Conservation (phyloP, 805 yeast species). For the Kuraishia ogatae region DNA sequence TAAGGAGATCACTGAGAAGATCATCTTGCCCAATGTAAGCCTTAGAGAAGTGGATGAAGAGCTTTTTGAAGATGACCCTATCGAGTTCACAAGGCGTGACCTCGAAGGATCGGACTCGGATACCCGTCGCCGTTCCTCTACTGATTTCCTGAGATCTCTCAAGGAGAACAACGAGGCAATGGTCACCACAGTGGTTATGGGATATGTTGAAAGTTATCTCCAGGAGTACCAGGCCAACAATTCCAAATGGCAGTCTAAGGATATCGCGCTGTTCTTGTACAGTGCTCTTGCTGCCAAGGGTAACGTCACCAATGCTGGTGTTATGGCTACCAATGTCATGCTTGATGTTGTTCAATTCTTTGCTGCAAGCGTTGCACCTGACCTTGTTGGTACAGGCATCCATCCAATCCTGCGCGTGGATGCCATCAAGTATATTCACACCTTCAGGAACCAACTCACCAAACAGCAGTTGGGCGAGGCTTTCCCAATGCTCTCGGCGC, state of each 20-base stretch:
- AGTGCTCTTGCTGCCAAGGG: conserved; percentile 91
- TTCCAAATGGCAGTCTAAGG: conserved; percentile 76
- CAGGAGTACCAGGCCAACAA: conserved; percentile 33
- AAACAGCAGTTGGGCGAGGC: conserved; percentile 75
- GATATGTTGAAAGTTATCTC: conserved; percentile 62
- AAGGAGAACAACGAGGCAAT: conserved; percentile 68
- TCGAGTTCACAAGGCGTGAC: conserved; percentile 85
- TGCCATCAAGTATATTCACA: conserved; percentile 84
- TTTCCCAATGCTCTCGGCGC: conserved; percentile 68
- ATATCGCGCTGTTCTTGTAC: conserved; percentile 78
- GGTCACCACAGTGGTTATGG: conserved; percentile 68
- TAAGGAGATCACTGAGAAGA: conserved; percentile 70
- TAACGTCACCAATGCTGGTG: conserved; percentile 76
- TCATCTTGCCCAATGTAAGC: conserved; percentile 81
- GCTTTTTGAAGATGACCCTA: conserved; percentile 93
- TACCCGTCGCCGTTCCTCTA: conserved; percentile 87
- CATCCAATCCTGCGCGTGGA: conserved; percentile 84
- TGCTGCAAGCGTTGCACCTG: conserved; percentile 71
- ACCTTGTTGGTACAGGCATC: conserved; percentile 48
- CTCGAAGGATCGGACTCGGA: conserved; percentile 93
- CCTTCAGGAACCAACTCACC: conserved; percentile 87
- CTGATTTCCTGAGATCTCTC: conserved; percentile 82
- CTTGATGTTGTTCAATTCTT: conserved; percentile 87
- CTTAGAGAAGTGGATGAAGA: conserved; percentile 88
- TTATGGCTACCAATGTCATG: conserved; percentile 73